Evolutionary conservation across 805 yeast species (phyloP).

Genomic region (Yarrowia porcina): DNA sequence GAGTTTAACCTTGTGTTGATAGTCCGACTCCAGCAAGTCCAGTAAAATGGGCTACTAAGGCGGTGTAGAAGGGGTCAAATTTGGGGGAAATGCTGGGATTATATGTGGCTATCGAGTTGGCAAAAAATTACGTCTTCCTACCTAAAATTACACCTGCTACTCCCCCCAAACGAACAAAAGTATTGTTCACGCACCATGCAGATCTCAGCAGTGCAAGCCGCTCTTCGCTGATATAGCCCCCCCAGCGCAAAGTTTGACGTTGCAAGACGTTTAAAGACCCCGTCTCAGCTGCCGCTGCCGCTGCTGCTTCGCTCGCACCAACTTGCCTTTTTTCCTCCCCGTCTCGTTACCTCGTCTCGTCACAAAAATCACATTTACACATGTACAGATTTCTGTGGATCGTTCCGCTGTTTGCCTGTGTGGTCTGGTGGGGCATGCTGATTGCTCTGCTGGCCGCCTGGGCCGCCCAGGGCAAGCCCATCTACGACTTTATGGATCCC

Average conservation of each 20-base stretch:
- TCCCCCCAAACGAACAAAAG: not conserved
- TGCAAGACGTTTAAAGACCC: slow-evolving; percentile 4
- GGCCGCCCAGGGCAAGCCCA: slow-evolving; percentile 78
- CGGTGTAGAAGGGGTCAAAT: not conserved
- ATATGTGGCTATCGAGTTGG: no score
- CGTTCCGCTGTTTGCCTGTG: slow-evolving; percentile 62
- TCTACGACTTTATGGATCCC: slow-evolving; percentile 53
- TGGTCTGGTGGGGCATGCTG: slow-evolving; percentile 90
- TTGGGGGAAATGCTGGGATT: no score
- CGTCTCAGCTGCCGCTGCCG: not conserved
- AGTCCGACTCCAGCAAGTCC: not conserved
- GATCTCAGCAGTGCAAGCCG: slow-evolving; percentile 15
- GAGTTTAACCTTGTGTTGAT: slow-evolving; percentile 2
- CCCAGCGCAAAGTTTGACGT: slow-evolving; percentile 4
- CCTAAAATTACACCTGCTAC: not conserved
- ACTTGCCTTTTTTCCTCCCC: not conserved
- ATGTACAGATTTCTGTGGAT: slow-evolving; percentile 35
- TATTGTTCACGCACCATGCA: slow-evolving; percentile 14
- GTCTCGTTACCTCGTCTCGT: not conserved
- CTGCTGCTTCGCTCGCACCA: not conserved
- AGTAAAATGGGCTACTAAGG: not conserved
- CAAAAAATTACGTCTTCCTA: not conserved
- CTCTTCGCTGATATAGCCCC: slow-evolving; percentile 4
- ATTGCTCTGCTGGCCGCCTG: slow-evolving; percentile 73
- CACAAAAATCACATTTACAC: not conserved